Evolutionary conservation across 2,329 filamentous ascomycete species (phyloP).

Genomic region (Stachybotrys elegans): DNA sequence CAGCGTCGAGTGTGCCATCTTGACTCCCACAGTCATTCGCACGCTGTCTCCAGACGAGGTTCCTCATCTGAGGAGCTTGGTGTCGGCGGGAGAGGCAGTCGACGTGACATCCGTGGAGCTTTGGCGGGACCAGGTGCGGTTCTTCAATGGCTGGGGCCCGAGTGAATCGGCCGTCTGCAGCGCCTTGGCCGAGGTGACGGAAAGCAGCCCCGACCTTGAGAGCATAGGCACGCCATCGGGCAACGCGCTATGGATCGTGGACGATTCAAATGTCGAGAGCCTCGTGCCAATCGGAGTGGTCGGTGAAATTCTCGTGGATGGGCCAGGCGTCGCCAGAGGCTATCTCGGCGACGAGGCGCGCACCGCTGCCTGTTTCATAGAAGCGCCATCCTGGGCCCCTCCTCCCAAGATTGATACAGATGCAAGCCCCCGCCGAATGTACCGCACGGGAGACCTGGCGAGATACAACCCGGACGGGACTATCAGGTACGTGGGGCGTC

Average conservation of each 20-base stretch:
- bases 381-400: neutral
- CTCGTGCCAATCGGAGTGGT: slow-evolving; percentile 8
- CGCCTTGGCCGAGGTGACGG: too few relatives aligned
- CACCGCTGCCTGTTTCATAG: neutral
- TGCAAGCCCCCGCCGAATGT: slow-evolving; percentile 5
- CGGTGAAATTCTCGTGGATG: slow-evolving; percentile 11
- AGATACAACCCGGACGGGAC: slow-evolving; percentile 10
- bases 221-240: slow-evolving; percentile 4
- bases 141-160: slow-evolving; percentile 11
- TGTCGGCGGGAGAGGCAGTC: too few relatives aligned
- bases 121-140: slow-evolving; percentile 6
- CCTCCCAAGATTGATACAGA: neutral
- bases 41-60: slow-evolving; percentile 7
- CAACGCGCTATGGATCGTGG: slow-evolving; percentile 6
- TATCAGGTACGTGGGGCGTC: slow-evolving; percentile 9
- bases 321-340: slow-evolving; percentile 7
- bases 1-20: slow-evolving; percentile 2
- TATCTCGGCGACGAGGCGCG: slow-evolving; percentile 5
- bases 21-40: slow-evolving; percentile 8
- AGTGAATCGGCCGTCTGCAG: slow-evolving; percentile 4
- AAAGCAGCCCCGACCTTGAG: slow-evolving; percentile 5
- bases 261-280: slow-evolving; percentile 1
- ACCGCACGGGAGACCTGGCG: slow-evolving; percentile 13
- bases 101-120: slow-evolving; percentile 2
- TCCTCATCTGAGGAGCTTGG: slow-evolving; percentile 8